phyloP scores from a whole-genome alignment of 495 filamentous ascomycete species.

The Tuber melanosporum region DNA sequence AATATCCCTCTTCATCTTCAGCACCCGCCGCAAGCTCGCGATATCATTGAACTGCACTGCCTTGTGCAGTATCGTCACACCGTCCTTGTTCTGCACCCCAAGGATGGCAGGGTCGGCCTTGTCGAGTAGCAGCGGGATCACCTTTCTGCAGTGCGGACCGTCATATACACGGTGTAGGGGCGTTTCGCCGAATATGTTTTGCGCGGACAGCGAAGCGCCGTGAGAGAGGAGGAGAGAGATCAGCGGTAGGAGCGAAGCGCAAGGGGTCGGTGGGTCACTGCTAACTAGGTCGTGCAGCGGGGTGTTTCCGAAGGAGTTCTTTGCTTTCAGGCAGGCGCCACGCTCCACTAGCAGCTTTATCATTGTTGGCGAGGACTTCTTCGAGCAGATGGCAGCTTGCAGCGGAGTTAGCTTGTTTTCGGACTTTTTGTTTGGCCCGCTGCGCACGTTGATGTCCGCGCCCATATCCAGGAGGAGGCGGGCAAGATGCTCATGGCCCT shows the following conservation, averaged over 20 bases:
- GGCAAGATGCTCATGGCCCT: conserved; percentile 5
- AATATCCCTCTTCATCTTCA: background rate
- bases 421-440: background rate
- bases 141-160: background rate
- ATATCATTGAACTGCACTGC: conserved; percentile 2
- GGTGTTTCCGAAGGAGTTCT: conserved; percentile 5
- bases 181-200: background rate
- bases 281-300: conserved; percentile 2
- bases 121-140: conserved; percentile 4
- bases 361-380: background rate
- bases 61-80: background rate
- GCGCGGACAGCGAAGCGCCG: background rate
- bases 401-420: conserved; percentile 3
- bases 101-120: conserved; percentile 5
- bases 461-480: conserved; percentile 9
- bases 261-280: background rate
- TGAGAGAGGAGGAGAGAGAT: background rate
- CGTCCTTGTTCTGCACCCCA: background rate
- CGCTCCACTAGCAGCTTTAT: conserved; percentile 2
- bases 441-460: background rate
- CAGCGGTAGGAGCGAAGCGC: background rate
- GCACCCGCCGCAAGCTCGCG: background rate
- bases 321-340: conserved; percentile 4
- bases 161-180: background rate
- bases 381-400: background rate